A percentile compares a stretch with the other conserved stretches of the same genome.
phyloP scores from a whole-genome alignment of 2,329 filamentous ascomycete genomes.

The Trichoderma pleuroti region DNA sequence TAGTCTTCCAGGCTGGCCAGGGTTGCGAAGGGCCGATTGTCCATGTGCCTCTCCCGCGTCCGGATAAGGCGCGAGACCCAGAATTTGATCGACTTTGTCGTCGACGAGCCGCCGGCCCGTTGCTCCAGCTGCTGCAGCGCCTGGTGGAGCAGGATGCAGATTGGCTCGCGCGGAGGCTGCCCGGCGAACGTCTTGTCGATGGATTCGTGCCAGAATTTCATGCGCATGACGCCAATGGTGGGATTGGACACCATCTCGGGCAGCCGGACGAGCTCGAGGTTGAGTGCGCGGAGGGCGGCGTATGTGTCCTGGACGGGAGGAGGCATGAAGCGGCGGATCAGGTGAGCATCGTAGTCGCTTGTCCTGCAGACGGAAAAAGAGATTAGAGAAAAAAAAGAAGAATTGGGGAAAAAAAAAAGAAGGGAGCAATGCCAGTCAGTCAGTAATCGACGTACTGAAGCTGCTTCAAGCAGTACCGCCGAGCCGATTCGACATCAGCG shows the following conservation, averaged over 20 bases:
- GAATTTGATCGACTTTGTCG: constrained; percentile 57
- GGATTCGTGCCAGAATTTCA: constrained; percentile 93
- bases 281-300: constrained; percentile 85
- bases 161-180: constrained; percentile 81
- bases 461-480: constrained; percentile 53
- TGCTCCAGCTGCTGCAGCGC: constrained; percentile 62
- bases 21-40: constrained; percentile 74
- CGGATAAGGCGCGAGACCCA: constrained; percentile 76
- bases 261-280: constrained; percentile 85
- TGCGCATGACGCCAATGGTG: constrained; percentile 81
- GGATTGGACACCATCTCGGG: constrained; percentile 85
- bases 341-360: constrained; percentile 86
- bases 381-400: background rate
- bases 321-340: constrained; percentile 82
- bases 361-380: constrained; percentile 47
- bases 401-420: background rate
- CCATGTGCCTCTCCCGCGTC: constrained; percentile 77
- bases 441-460: constrained; percentile 39
- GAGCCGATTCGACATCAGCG: constrained; percentile 50
- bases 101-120: constrained; percentile 38
- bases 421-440: background rate
- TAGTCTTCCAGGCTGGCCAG: constrained; percentile 78
- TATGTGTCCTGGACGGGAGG: constrained; percentile 73
- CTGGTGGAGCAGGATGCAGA: constrained; percentile 76
- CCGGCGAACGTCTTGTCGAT: constrained; percentile 74